Evolutionary conservation across 805 yeast genomes (phyloP).

Genomic region (Pichia ethanolica): DNA sequence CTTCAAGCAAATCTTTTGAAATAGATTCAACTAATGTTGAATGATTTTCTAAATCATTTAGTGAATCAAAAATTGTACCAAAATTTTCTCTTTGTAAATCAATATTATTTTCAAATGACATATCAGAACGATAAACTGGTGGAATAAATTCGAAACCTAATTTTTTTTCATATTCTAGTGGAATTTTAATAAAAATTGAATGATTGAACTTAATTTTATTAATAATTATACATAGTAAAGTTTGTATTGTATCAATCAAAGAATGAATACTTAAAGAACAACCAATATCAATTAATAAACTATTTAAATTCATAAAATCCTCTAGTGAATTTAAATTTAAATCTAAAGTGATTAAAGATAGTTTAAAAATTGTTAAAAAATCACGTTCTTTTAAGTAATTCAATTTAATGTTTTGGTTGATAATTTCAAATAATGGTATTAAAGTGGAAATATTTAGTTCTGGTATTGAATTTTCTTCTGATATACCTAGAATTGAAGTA

Average conservation of each 20-base stretch:
- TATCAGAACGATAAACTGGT: conserved; percentile 23
- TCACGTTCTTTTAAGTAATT: conserved; percentile 18
- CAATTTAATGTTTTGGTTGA: conserved; percentile 27
- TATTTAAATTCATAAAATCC: conserved; percentile 16
- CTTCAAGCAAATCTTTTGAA: conserved; percentile 14
- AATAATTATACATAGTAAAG: conserved; percentile 15
- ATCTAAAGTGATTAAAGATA: conserved; percentile 16
- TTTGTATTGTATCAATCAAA: conserved; percentile 23
- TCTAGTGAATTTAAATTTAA: conserved; percentile 15
- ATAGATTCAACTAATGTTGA: conserved; percentile 4
- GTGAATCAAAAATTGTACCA: conserved; percentile 6
- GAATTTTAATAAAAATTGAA: conserved; percentile 8
- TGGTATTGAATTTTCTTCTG: conserved; percentile 6
- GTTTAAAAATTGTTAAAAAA: conserved; percentile 16
- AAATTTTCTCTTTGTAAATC: conserved; percentile 10
- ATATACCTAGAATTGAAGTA: conserved; percentile 15
- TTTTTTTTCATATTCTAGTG: conserved; percentile 8
- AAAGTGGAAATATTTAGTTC: conserved; percentile 16
- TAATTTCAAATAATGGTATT: conserved; percentile 23
- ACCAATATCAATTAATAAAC: conserved; percentile 25
- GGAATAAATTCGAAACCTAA: conserved; percentile 25
- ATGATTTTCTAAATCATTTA: conserved; percentile 14
- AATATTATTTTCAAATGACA: conserved; percentile 20
- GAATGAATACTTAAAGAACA: conserved; percentile 31
- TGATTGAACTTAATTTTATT: conserved; percentile 11